Base-by-base conservation (phyloP, 768 basidiomycete genomes). In the Pleurotus giganteus region DNA sequence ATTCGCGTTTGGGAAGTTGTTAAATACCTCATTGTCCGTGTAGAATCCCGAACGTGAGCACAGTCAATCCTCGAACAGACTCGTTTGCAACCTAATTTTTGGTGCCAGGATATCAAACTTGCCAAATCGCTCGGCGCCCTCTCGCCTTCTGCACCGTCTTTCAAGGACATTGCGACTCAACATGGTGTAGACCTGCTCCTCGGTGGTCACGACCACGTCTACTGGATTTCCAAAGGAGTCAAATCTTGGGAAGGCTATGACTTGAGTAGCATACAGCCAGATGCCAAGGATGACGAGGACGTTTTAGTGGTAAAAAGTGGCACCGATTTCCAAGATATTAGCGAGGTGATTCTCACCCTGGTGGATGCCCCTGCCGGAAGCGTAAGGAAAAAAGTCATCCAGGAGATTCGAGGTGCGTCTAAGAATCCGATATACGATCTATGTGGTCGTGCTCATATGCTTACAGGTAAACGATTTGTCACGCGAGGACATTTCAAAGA, bases 151-250 rank as follows among this genome's bases (percentile, higher is more conserved):
- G 75, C 72, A 12, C 86, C 85, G 63, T 47, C 70, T 23, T 54
- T 56, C 3, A 62, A 60, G 3, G 60, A 79, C 2, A 75, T 88
- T 39, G 70, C 71, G 19, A 66, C 69, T 37, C 64, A 74, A 42
- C 92, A 96, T 59, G 93, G 93, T 3, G 86, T 86, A 2, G 93
- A 95, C 63, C 69, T 94, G 24, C 68, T 95, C 37, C 78, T 95
- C 2, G 93, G 93, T 4, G 93, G 93, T 1, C 93, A 96, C 62
- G 94, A 96, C 64, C 93, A 96, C 58, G 71, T 88, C 3, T 92
- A 91, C 70, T 92, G 81, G 64, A 78, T 82, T 37, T 82, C 86
- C 31, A 82, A 77, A 60, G 91, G 88, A 7, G 79, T 83, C n/a
- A 77, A 73, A 36, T 65, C 72, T 3, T 91, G 89, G 89, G 81